Base-by-base conservation (phyloP, 1,284 basidiomycete species). In the Sphaerobolus stellatus region DNA sequence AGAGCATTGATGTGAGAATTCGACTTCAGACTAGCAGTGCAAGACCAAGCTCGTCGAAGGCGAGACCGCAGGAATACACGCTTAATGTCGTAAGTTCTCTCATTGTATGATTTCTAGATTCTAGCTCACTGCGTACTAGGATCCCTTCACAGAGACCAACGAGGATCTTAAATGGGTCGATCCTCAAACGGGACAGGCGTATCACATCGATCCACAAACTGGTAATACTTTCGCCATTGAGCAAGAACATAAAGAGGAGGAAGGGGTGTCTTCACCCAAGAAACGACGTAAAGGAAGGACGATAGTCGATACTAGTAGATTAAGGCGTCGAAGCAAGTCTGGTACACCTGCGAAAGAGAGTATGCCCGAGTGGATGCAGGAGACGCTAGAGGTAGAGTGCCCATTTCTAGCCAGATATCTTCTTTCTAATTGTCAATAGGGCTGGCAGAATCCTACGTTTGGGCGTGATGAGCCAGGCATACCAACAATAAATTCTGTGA, bases 101-200 rank as follows among this genome's bases (percentile, higher is more conserved):
- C 40, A 8, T 18, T 18, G 7, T 7, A 8, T 43, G 8, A 20
- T 18, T 24, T 9, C n/a, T 43, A 43, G 8, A 9, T 43, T 43
- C 25, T 43, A 18, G 18, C 25, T 43, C 18, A 43, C 18, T 43
- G 18, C 18, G 53, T 29, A 60, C 2, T 40, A 56, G 51, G 44
- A 53, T 47, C 45, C 54, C 2, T 56, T 51, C 14, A 29, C 16
- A 13, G 48, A 50, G 20, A n/a, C 22, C 38, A 43, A 48, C 9
- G 64, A 68, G 34, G 71, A 75, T 49, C 62, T 79, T 22, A 52
- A 71, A 24, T 89, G 87, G 86, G 78, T 71, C 30, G 86, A 91
- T 68, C 77, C 80, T 22, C 22, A 11, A 79, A 88, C 68, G 72
- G 82, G 34, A 74, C 76, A 63, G 61, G 62, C 46, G 59, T 69